Evolutionary conservation across 805 yeast genomes (phyloP).

Genomic region (Citeromyces matritensis): DNA sequence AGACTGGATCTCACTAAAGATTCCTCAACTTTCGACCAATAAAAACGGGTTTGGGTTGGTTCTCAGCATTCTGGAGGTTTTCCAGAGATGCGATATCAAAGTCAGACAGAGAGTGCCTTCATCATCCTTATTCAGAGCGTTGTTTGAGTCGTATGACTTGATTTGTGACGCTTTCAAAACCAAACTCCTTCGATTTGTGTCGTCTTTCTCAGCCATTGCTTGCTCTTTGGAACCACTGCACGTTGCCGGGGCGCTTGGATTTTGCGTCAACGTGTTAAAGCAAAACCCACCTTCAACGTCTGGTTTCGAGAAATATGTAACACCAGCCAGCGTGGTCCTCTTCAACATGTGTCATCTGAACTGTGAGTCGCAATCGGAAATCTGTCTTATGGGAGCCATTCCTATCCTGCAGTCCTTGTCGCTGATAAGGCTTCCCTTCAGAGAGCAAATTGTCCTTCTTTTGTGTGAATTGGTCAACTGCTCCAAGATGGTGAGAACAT

Average conservation of each 20-base stretch:
- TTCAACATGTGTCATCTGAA: constrained; percentile 29
- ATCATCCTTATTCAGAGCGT: constrained; percentile 16
- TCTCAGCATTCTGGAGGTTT: constrained; percentile 19
- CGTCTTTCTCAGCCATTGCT: constrained; percentile 6
- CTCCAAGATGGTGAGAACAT: constrained; percentile 14
- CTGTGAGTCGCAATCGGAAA: constrained; percentile 19
- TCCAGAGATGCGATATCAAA: constrained; percentile 24
- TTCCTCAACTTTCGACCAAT: neutral
- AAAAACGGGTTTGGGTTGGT: constrained; percentile 10
- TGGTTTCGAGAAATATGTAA: constrained; percentile 21
- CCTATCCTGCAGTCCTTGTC: constrained; percentile 20
- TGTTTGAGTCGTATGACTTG: constrained; percentile 17
- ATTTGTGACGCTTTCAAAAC: constrained; percentile 15
- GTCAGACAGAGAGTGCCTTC: constrained; percentile 12
- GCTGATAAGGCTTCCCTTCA: constrained; percentile 23
- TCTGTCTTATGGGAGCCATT: constrained; percentile 22
- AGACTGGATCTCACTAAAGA: constrained; percentile 6
- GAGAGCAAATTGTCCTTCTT: constrained; percentile 27
- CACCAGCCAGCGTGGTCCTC: constrained; percentile 22
- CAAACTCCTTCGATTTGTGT: constrained; percentile 18
- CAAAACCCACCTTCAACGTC: constrained; percentile 1
- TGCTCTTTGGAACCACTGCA: constrained; percentile 3
- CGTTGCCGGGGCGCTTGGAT: constrained; percentile 18
- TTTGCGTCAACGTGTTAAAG: constrained; percentile 12
- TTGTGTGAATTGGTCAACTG: constrained; percentile 27